phyloP scores from a whole-genome alignment of 108 stramenopile genomes.

The Nitzschia sp. region DNA sequence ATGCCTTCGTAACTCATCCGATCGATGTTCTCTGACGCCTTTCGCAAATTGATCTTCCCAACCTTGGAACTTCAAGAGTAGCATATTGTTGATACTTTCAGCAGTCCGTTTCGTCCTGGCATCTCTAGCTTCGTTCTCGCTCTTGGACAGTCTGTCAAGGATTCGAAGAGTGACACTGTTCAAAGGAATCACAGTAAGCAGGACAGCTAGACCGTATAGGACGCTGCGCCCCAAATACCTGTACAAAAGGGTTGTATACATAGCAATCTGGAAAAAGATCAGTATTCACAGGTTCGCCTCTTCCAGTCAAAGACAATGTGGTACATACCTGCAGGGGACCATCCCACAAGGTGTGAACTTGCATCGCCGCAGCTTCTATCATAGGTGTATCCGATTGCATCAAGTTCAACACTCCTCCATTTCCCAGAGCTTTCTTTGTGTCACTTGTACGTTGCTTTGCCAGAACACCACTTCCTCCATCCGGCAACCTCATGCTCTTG shows the following conservation, averaged over 20 bases:
- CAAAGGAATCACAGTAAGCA: conserved; percentile 69
- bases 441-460: conserved; percentile 17
- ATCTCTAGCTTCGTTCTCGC: conserved; percentile 74
- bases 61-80: conserved; percentile 68
- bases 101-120: conserved; percentile 70
- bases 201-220: conserved; percentile 58
- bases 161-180: conserved; percentile 63
- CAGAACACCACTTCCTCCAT: conserved; percentile 45
- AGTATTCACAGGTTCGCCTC: background rate
- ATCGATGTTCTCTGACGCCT: conserved; percentile 52
- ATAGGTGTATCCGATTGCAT: conserved; percentile 85
- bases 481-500: conserved; percentile 73
- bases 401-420: conserved; percentile 77
- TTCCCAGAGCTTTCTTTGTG: conserved; percentile 39
- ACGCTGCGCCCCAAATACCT: conserved; percentile 58
- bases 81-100: conserved; percentile 79
- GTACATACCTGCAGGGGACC: conserved; percentile 60
- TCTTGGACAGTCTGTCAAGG: conserved; percentile 51
- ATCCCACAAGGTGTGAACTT: conserved; percentile 89
- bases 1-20: conserved; percentile 60
- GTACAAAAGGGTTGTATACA: conserved; percentile 65
- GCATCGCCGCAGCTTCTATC: conserved; percentile 73
- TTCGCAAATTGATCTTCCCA: conserved; percentile 69
- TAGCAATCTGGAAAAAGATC: conserved; percentile 24
- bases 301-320: background rate